Base-by-base conservation (phyloP, 2,329 filamentous ascomycete genomes). In the Cytospora paraplurivora region DNA sequence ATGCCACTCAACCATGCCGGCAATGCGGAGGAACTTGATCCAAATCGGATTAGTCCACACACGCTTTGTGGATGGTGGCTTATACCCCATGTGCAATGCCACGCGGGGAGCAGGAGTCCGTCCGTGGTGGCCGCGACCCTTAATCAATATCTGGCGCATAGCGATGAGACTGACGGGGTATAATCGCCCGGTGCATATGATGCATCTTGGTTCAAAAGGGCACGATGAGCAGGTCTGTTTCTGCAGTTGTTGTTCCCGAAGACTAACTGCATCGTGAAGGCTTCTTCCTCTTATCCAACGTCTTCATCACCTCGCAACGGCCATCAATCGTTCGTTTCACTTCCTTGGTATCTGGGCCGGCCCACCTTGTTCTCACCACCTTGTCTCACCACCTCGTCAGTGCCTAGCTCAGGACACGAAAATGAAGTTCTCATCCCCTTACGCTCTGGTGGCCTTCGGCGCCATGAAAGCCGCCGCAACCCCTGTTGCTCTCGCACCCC, bases 401-500 rank as follows among this genome's bases (percentile, higher is more conserved):
- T 53, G 10, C 38, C n/a, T 11, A n/a, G 13, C 21, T n/a, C 32
- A 15, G n/a, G 37, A 50, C 38, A 41, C 2, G 62, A 65, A 44
- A 11, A 67, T 67, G 65, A 65, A 63, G 59, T 52, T 65, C 63
- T 61, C 59, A 34, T 17, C 56, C 33, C 34, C 60, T 35, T 56
- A 34, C 38, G 21, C 61, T 11, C 27, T 56, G 57, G 37, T 59
- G 35, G 53, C 52, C 6, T 15, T 65, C 44, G 38, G 63, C 62
- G 62, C 59, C 35, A 38, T 65, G 52, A 53, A 38, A 4, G 69
- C 66, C n/a, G 61, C 62, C 15, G 67, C 69, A 2, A 63, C 65
- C 7, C 62, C 59, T 33, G 57, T 67, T 4, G 64, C 65, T 6
- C 33, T 71, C 21, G 68, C 63, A 4, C 67, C 67, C 34, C 66